Evolutionary conservation across 1,139 yeast genomes (phyloP).

Genomic region (Candida gigantensis): DNA sequence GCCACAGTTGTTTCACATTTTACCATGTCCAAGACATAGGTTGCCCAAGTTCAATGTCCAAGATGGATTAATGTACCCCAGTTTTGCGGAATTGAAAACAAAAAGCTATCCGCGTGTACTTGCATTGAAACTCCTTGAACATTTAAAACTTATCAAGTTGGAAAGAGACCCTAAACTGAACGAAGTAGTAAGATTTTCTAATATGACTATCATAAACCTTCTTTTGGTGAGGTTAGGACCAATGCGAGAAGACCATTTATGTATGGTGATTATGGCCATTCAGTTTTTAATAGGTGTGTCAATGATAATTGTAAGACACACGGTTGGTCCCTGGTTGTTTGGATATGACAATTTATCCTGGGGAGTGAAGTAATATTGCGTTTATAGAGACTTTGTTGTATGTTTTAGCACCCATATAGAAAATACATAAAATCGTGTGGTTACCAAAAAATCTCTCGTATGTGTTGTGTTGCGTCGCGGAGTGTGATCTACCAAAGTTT

Average conservation of each 20-base stretch:
- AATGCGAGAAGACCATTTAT: slow-evolving; percentile 75
- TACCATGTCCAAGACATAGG: slow-evolving; percentile 96
- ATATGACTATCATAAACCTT: slow-evolving; percentile 85
- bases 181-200: slow-evolving; percentile 57
- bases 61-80: slow-evolving; percentile 78
- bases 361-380: slow-evolving; percentile 36
- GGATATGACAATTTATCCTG: slow-evolving; percentile 79
- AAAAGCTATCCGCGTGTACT: slow-evolving; percentile 20
- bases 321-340: slow-evolving; percentile 81
- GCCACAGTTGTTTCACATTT: slow-evolving; percentile 83
- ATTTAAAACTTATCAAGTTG: slow-evolving; percentile 52
- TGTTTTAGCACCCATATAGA: not conserved
- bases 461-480: no score
- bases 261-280: slow-evolving; percentile 54
- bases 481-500: no score
- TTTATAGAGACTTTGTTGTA: not conserved
- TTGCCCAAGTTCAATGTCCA: slow-evolving; percentile 71
- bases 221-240: slow-evolving; percentile 88
- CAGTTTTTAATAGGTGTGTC: slow-evolving; percentile 68
- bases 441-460: not conserved
- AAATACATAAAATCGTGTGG: not conserved
- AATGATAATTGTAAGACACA: slow-evolving; percentile 76
- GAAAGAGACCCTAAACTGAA: slow-evolving; percentile 32
- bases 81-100: slow-evolving; percentile 34
- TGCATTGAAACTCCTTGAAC: slow-evolving; percentile 38